A percentile compares a stretch with the other conserved stretches of the same genome.
phyloP scores from a whole-genome alignment of 306 rosid species.

The Cotoneaster glaucophyllus region DNA sequence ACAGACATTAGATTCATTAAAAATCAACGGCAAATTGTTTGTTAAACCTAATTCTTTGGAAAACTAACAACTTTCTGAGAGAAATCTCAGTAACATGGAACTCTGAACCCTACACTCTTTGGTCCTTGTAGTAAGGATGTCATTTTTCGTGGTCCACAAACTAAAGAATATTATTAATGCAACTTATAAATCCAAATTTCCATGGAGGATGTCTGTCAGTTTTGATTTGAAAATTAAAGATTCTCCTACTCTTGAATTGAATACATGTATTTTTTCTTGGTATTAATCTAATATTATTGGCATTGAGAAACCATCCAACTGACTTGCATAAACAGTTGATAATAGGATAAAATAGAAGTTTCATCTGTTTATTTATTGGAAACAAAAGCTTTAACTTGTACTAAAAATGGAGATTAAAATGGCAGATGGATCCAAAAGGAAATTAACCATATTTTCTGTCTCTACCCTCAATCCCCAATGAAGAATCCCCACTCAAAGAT shows the following conservation, averaged over 20 bases:
- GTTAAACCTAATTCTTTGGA: constrained; percentile 22
- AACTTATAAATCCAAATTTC: constrained; percentile 31
- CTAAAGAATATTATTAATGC: constrained; percentile 25
- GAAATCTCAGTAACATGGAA: constrained; percentile 35
- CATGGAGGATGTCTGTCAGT: constrained; percentile 71
- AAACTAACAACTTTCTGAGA: constrained; percentile 17
- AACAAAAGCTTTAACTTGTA: constrained; percentile 22
- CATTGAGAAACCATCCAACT: constrained; percentile 34
- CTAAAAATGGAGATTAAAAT: constrained; percentile 6
- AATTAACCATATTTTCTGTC: constrained; percentile 28
- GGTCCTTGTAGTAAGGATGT: constrained; percentile 32
- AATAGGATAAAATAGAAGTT: constrained; percentile 78
- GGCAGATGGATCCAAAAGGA: constrained; percentile 41
- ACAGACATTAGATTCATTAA: constrained; percentile 14
- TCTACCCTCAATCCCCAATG: constrained; percentile 18
- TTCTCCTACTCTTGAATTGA: constrained; percentile 19
- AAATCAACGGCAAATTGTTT: constrained; percentile 6
- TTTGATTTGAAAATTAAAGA: constrained; percentile 32
- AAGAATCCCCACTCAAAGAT: constrained; percentile 11
- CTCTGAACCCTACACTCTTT: constrained; percentile 2
- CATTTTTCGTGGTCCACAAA: constrained; percentile 32
- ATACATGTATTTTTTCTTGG: constrained; percentile 7
- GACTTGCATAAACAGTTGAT: constrained; percentile 29
- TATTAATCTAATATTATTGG: constrained; percentile 20
- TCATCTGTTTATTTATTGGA: constrained; percentile 60